phyloP scores from a whole-genome alignment of 805 yeast genomes.

The Starmerella floris region DNA sequence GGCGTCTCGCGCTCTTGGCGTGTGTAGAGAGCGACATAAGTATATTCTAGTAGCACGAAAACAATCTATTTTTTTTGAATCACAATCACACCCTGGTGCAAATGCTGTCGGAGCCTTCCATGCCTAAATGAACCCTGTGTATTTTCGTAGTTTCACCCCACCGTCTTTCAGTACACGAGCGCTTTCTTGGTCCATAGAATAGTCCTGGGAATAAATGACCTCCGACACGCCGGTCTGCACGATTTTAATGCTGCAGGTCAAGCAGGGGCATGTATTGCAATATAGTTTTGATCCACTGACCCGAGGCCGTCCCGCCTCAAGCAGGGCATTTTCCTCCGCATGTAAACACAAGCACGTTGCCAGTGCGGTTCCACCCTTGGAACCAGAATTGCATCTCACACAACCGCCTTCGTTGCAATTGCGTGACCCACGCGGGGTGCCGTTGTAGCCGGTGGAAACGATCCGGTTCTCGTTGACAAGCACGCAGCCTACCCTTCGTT shows the following conservation, averaged over 20 bases:
- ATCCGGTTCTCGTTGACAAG: slow-evolving; percentile 75
- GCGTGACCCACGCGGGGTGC: slow-evolving; percentile 77
- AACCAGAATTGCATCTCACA: slow-evolving; percentile 54
- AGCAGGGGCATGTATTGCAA: slow-evolving; percentile 93
- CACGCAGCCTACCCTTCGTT: slow-evolving; percentile 92
- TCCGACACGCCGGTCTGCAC: slow-evolving; percentile 84
- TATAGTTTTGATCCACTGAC: slow-evolving; percentile 48
- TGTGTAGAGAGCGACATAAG: too few species aligned
- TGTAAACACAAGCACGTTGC: slow-evolving; percentile 86
- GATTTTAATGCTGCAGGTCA: slow-evolving; percentile 89
- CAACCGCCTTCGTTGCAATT: slow-evolving; percentile 98
- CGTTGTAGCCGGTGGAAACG: slow-evolving; percentile 93
- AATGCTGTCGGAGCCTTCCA: too few species aligned
- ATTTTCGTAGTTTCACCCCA: slow-evolving; percentile 58
- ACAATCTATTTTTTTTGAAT: background rate
- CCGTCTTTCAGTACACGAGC: slow-evolving; percentile 61
- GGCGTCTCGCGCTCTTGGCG: too few species aligned
- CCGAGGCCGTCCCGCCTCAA: slow-evolving; percentile 88
- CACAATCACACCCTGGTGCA: too few species aligned
- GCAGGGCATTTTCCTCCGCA: slow-evolving; percentile 91
- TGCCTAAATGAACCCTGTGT: slow-evolving; percentile 9
- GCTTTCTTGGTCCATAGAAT: slow-evolving; percentile 79
- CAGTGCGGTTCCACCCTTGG: slow-evolving; percentile 54
- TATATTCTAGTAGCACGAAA: background rate
- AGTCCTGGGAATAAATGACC: slow-evolving; percentile 84